These are phyloP conservation scores for Huntiella omanensis DNA, from an alignment of 2,329 filamentous ascomycete genomes.

Conservation along the genomic window DNA sequence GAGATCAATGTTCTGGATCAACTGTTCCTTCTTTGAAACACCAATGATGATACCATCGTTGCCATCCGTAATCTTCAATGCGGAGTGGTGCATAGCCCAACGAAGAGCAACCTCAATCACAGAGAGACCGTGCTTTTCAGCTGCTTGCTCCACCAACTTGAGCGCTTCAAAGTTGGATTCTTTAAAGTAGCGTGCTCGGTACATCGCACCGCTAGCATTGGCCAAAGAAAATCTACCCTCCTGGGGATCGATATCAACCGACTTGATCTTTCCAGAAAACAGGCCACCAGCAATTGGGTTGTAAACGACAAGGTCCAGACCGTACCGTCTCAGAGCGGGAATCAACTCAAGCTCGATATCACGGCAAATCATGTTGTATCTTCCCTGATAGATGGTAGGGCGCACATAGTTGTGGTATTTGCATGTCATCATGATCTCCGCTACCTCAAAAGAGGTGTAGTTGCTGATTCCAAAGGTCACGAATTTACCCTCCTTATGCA, in stretches of 20 bases:
- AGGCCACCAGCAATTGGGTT: slow-evolving; percentile 69
- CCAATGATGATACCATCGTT: slow-evolving; percentile 43
- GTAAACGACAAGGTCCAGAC: slow-evolving; percentile 61
- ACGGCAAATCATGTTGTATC: slow-evolving; percentile 70
- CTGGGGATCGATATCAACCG: slow-evolving; percentile 37
- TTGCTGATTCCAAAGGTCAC: slow-evolving; percentile 64
- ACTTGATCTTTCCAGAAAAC: slow-evolving; percentile 63
- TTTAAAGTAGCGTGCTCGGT: slow-evolving; percentile 54
- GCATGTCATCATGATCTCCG: slow-evolving; percentile 65
- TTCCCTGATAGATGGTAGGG: slow-evolving; percentile 70
- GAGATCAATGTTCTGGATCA: slow-evolving; percentile 36
- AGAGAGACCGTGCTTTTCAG: slow-evolving; percentile 47
- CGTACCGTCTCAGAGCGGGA: slow-evolving; percentile 54
- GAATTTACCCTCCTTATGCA: slow-evolving; percentile 78
- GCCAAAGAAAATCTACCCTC: slow-evolving; percentile 52
- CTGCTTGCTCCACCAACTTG: slow-evolving; percentile 45
- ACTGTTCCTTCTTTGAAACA: slow-evolving; percentile 36
- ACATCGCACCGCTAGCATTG: slow-evolving; percentile 33
- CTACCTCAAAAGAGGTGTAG: slow-evolving; percentile 73
- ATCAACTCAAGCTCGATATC: slow-evolving; percentile 59
- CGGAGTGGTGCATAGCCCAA: slow-evolving; percentile 55
- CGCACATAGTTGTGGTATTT: slow-evolving; percentile 64
- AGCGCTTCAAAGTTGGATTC: slow-evolving; percentile 46
- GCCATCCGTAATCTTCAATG: slow-evolving; percentile 30
- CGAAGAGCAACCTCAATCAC: slow-evolving; percentile 56